Base-by-base conservation (phyloP, 257 asterid genomes). In the Plantago major region DNA sequence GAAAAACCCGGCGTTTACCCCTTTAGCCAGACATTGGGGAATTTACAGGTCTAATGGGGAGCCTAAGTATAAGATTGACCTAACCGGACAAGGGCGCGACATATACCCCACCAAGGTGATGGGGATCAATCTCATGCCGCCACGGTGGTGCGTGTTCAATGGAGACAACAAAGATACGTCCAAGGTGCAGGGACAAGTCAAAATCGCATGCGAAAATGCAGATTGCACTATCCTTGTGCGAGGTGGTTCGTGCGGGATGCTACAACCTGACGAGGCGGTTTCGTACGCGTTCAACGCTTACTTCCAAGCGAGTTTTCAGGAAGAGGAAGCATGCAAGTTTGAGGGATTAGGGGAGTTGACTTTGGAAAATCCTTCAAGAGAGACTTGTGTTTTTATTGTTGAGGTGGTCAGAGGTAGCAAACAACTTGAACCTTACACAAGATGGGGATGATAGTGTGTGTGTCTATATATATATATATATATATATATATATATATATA, bases 11-110 rank as follows among this genome's bases (percentile, higher is more conserved):
- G 82, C 0, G 82, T 82, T 8, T 63, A 69, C 9, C 17, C 52
- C 52, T 64, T 81, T 78, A 46, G 82, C 76, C 74, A 73, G 88
- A 61, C 84, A 81, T 13, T 81, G 82, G 88, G 88, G 88, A 18
- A 67, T 81, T 2, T 76, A 75, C 9, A 74, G 76, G 66, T 81
- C 56, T 28, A 82, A 78, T 60, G 88, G 82, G 33, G 70, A 73
- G 61, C 88, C 84, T 0, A 81, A 81, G 62, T 78, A 78, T 8
- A 76, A 67, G 16, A n/a, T 81, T 51, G 81, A 71, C 15, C 42
- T 74, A 13, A 7, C 79, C 0, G 82, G 80, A 0, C 28, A 60
- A 17, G 80, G 70, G 7, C 58, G 50, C 0, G 66, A 61, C 0
- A 22, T 26, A 11, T 44, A 57, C 37, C 37, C 78, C 70, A 49